These are phyloP conservation scores for Chrysoporthe deuterocubensis DNA, from an alignment of 2,329 filamentous ascomycete species.

Conservation along the genomic window DNA sequence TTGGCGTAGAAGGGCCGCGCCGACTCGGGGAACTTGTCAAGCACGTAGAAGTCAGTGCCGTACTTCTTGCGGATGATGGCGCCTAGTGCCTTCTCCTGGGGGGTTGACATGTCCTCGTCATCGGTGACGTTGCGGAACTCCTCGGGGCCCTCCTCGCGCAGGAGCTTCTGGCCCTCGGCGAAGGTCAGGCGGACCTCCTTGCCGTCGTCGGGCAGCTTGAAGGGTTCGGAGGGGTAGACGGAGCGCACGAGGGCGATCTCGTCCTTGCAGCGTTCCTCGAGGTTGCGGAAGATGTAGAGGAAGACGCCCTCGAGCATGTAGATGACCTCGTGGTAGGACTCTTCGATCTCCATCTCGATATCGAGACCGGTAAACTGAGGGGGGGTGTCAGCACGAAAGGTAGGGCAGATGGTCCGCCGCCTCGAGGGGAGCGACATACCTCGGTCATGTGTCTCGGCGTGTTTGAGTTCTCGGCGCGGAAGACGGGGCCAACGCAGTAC, in stretches of 20 bases:
- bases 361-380: constrained; percentile 79
- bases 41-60: constrained; percentile 92
- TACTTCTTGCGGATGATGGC: constrained; percentile 85
- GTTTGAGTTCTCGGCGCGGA: constrained; percentile 85
- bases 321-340: constrained; percentile 77
- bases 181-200: constrained; percentile 79
- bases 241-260: constrained; percentile 74
- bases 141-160: constrained; percentile 72
- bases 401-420: not conserved
- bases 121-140: constrained; percentile 72
- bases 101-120: constrained; percentile 79
- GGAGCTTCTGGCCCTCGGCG: constrained; percentile 75
- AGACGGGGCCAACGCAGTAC: constrained; percentile 79
- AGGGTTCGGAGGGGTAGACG: constrained; percentile 77
- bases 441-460: constrained; percentile 85
- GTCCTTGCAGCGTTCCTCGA: constrained; percentile 67
- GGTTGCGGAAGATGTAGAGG: constrained; percentile 78
- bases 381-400: constrained; percentile 4
- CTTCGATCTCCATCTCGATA: constrained; percentile 86
- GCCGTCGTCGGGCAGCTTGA: constrained; percentile 74
- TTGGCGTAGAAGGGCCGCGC: constrained; percentile 94
- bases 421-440: constrained; percentile 40
- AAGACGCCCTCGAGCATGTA: constrained; percentile 74
- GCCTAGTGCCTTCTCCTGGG: constrained; percentile 88
- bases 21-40: constrained; percentile 92